phyloP scores from a whole-genome alignment of 2,329 filamentous ascomycete genomes.

The Xylaria arbuscula region DNA sequence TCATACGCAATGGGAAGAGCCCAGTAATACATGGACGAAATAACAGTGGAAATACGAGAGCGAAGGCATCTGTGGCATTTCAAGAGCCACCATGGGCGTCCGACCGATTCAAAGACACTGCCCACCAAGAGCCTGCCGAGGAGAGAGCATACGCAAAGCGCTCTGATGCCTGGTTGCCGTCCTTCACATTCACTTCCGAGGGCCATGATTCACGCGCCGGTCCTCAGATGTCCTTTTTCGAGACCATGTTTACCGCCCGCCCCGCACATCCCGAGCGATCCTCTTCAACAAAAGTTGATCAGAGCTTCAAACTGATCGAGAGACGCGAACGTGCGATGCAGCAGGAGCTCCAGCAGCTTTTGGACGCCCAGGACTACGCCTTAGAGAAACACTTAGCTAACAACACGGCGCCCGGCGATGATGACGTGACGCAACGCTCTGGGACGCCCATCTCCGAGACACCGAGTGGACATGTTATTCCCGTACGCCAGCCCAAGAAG shows the following conservation, averaged over 20 bases:
- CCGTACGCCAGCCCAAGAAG: conserved; percentile 67
- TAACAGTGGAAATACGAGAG: conserved; percentile 31
- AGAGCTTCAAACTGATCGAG: conserved; percentile 49
- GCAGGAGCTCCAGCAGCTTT: conserved; percentile 65
- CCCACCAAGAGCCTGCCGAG: conserved; percentile 17
- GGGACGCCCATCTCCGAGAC: conserved; percentile 35
- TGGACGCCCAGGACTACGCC: conserved; percentile 69
- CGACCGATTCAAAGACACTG: conserved; percentile 32
- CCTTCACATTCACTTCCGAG: conserved; percentile 39
- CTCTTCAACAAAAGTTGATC: conserved; percentile 43
- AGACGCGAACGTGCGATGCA: conserved; percentile 65
- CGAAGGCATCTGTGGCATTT: conserved; percentile 43
- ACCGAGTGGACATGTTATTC: conserved; percentile 57
- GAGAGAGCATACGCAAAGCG: conserved; percentile 21
- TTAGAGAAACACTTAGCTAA: conserved; percentile 56
- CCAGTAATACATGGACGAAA: background rate
- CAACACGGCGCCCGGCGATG: conserved; percentile 37
- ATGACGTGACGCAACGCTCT: conserved; percentile 23
- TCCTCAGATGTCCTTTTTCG: conserved; percentile 45
- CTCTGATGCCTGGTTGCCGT: conserved; percentile 42
- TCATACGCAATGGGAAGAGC: background rate
- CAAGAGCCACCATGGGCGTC: conserved; percentile 31
- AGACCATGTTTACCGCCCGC: conserved; percentile 45
- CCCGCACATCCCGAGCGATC: conserved; percentile 38
- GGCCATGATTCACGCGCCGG: conserved; percentile 28